Percentiles rank a stretch among this genome's conserved stretches.
phyloP scores from a whole-genome alignment of 1,284 basidiomycete genomes.

The Papiliotrema nemorosa region DNA sequence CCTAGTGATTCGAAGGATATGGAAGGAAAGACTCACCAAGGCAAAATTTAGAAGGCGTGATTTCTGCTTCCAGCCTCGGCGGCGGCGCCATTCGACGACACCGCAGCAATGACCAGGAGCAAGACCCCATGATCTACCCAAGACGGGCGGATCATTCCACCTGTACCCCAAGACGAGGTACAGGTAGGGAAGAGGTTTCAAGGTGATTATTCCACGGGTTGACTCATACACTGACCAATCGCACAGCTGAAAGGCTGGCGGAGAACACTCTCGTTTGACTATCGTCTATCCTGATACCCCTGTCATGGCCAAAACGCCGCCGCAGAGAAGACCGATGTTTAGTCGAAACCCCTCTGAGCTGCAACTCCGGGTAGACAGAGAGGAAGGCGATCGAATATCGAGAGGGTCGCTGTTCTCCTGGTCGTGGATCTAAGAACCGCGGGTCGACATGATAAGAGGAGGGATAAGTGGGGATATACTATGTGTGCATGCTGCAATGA shows the following conservation, averaged over 20 bases:
- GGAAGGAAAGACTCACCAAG: background rate
- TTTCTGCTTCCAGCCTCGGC: background rate
- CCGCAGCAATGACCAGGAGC: background rate
- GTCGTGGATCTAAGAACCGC: slow-evolving; percentile 51
- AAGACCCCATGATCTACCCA: slow-evolving; percentile 10
- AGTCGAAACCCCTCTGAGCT: background rate
- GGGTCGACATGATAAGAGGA: slow-evolving; percentile 22
- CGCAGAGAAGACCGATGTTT: background rate
- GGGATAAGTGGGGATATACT: slow-evolving; percentile 5
- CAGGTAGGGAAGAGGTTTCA: slow-evolving; percentile 5
- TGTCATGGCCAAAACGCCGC: background rate
- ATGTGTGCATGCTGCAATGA: slow-evolving; percentile 7
- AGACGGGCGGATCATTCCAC: slow-evolving; percentile 9
- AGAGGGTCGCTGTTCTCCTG: slow-evolving; percentile 36
- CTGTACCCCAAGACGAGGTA: slow-evolving; percentile 14
- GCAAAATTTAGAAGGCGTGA: background rate
- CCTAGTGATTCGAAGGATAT: slow-evolving; percentile 8
- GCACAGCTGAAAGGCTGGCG: slow-evolving; percentile 46
- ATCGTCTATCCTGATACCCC: too few relatives aligned
- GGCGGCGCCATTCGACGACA: background rate
- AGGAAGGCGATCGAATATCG: slow-evolving; percentile 6
- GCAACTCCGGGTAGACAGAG: slow-evolving; percentile 5
- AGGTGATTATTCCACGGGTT: slow-evolving; percentile 47
- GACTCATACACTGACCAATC: slow-evolving; percentile 50
- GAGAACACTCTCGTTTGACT: slow-evolving; percentile 21